phyloP scores from a whole-genome alignment of 805 yeast species.

The Monosporozyma servazzii region DNA sequence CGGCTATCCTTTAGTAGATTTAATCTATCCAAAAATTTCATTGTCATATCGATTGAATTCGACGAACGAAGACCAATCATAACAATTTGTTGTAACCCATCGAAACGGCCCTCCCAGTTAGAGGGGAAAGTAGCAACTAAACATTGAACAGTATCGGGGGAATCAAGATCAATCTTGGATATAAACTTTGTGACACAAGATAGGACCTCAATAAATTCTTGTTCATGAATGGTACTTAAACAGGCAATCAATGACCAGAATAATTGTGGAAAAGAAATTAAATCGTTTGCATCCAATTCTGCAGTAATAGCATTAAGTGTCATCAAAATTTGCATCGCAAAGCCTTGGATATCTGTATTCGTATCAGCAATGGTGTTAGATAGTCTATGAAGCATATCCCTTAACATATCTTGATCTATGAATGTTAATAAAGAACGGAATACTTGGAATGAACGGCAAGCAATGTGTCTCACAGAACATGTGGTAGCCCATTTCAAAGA shows the following conservation, averaged over 20 bases:
- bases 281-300: slow-evolving; percentile 64
- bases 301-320: slow-evolving; percentile 88
- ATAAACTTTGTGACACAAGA: slow-evolving; percentile 76
- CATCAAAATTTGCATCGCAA: slow-evolving; percentile 95
- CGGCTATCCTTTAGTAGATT: slow-evolving; percentile 60
- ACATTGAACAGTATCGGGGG: slow-evolving; percentile 77
- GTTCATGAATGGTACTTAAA: slow-evolving; percentile 80
- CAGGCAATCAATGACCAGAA: slow-evolving; percentile 96
- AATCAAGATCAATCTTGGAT: slow-evolving; percentile 76
- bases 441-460: slow-evolving; percentile 91
- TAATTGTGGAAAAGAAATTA: slow-evolving; percentile 83
- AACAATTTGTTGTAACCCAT: slow-evolving; percentile 73
- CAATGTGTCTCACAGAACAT: slow-evolving; percentile 93
- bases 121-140: slow-evolving; percentile 83
- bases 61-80: slow-evolving; percentile 79
- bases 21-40: slow-evolving; percentile 64
- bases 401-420: slow-evolving; percentile 78
- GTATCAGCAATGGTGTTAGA: slow-evolving; percentile 91
- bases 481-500: slow-evolving; percentile 93
- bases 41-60: slow-evolving; percentile 67
- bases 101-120: slow-evolving; percentile 91
- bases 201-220: slow-evolving; percentile 81
- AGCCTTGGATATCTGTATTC: slow-evolving; percentile 84
- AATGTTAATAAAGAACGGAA: slow-evolving; percentile 77
- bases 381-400: slow-evolving; percentile 87